These are phyloP conservation scores for Termitomyces sp. DNA, from an alignment of 768 basidiomycete genomes.

Conservation along the genomic window DNA sequence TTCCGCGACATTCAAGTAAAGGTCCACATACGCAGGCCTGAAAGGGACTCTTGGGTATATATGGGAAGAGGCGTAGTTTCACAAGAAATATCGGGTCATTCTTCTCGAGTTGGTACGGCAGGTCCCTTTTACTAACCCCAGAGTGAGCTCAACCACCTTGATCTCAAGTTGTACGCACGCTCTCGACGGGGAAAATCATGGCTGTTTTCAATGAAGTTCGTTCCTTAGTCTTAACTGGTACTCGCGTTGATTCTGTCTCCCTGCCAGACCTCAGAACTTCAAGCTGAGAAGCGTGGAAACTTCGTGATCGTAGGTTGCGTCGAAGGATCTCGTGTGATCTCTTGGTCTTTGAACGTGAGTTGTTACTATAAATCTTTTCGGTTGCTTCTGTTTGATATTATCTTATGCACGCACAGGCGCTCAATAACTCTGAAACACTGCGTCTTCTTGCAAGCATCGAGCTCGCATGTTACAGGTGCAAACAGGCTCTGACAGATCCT, in stretches of 20 bases:
- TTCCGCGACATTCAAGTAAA: constrained; percentile 81
- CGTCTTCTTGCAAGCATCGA: constrained; percentile 80
- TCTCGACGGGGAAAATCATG: constrained; percentile 63
- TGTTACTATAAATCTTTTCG: neutral
- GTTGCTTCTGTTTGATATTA: neutral
- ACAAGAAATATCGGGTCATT: constrained; percentile 70
- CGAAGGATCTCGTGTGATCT: constrained; percentile 67
- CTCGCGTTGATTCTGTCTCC: neutral
- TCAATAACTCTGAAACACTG: constrained; percentile 80
- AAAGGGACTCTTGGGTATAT: constrained; percentile 77
- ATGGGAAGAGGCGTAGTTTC: constrained; percentile 73
- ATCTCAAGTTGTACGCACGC: constrained; percentile 53
- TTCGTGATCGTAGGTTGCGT: constrained; percentile 82
- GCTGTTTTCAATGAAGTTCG: constrained; percentile 67
- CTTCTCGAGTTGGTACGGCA: constrained; percentile 72
- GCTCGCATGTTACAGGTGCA: constrained; percentile 77
- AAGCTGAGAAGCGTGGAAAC: constrained; percentile 85
- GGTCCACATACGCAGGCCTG: constrained; percentile 76
- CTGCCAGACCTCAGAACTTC: constrained; percentile 57
- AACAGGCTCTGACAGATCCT: constrained; percentile 64
- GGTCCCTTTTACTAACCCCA: neutral
- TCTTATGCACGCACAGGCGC: constrained; percentile 43
- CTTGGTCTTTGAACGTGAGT: constrained; percentile 81
- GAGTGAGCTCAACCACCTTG: neutral
- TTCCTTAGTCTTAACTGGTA: neutral